A percentile compares a stretch with the other conserved stretches of the same genome.
Conservation (phyloP, 805 yeast genomes). For the Myxozyma melibiosi region DNA sequence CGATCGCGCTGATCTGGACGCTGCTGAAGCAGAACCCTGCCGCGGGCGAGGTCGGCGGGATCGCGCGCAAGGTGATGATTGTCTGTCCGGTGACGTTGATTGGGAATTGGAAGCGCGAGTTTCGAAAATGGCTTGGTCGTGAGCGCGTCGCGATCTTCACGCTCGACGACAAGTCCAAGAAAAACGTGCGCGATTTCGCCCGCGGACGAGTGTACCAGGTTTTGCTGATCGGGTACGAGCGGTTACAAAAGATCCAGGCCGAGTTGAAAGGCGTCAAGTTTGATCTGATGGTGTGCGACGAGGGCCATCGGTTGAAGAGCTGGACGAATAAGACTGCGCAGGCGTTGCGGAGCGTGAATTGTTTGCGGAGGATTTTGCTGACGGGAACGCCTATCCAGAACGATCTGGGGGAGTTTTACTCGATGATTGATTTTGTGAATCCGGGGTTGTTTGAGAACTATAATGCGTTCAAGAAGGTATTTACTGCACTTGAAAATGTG, state of each 20-base stretch:
- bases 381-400: conserved; percentile 96
- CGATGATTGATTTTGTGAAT: conserved; percentile 77
- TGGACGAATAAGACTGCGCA: conserved; percentile 70
- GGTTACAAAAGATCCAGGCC: conserved; percentile 57
- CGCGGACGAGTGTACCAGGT: conserved; percentile 77
- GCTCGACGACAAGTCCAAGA: conserved; percentile 58
- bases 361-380: conserved; percentile 61
- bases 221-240: conserved; percentile 85
- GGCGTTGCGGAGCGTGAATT: conserved; percentile 57
- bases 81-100: conserved; percentile 92
- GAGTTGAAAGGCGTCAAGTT: conserved; percentile 42
- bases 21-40: conserved; percentile 51
- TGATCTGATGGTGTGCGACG: conserved; percentile 87
- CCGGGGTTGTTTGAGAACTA: conserved; percentile 77
- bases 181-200: conserved; percentile 59
- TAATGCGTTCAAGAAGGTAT: conserved; percentile 44
- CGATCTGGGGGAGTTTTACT: conserved; percentile 79
- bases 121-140: conserved; percentile 80
- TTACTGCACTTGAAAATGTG: neutral
- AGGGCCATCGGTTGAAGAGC: conserved; percentile 88
- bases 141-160: conserved; percentile 68
- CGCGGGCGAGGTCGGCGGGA: conserved; percentile 43
- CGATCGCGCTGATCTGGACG: conserved; percentile 84
- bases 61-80: conserved; percentile 63
- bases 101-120: conserved; percentile 85